A percentile compares a stretch with the other conserved stretches of the same genome.
Evolutionary conservation across 1,284 basidiomycete genomes (phyloP).

Genomic region (Ganoderma resinaceum): DNA sequence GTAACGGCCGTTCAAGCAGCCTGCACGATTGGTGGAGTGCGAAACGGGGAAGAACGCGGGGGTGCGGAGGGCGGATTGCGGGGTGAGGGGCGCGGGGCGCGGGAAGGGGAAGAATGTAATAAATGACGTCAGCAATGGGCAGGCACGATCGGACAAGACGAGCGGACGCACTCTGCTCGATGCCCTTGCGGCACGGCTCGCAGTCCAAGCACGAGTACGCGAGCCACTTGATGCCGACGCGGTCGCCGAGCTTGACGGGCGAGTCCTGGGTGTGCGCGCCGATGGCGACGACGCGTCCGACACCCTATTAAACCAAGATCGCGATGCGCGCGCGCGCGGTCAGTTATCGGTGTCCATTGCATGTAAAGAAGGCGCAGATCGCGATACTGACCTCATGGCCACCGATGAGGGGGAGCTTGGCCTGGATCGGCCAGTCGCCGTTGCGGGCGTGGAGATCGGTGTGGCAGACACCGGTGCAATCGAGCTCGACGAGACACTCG

Average conservation of each 20-base stretch:
- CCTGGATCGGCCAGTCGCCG: constrained; percentile 76
- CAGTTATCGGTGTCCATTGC: not conserved
- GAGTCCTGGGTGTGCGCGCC: constrained; percentile 68
- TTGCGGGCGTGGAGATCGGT: constrained; percentile 81
- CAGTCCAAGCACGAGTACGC: constrained; percentile 62
- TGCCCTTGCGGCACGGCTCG: constrained; percentile 76
- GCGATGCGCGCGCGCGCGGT: not conserved
- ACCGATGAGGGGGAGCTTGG: constrained; percentile 80
- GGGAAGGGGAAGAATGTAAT: not conserved
- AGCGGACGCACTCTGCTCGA: constrained; percentile 66
- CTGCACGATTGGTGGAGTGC: constrained; percentile 40
- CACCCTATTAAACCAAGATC: constrained; percentile 50
- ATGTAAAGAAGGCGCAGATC: not conserved
- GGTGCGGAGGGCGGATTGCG: not conserved
- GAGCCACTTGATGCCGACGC: constrained; percentile 89
- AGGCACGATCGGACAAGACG: not conserved
- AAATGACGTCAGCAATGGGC: constrained; percentile 30
- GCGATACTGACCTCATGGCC: constrained; percentile 87
- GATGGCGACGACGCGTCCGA: constrained; percentile 81
- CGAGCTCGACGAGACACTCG: constrained; percentile 83
- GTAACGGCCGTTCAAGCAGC: constrained; percentile 66
- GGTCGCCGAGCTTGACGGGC: constrained; percentile 76
- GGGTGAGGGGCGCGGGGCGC: not conserved
- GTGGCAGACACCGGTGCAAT: constrained; percentile 78
- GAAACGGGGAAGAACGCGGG: not conserved